Conservation (phyloP, 306 rosid genomes). For the Pyrus betulifolia region DNA sequence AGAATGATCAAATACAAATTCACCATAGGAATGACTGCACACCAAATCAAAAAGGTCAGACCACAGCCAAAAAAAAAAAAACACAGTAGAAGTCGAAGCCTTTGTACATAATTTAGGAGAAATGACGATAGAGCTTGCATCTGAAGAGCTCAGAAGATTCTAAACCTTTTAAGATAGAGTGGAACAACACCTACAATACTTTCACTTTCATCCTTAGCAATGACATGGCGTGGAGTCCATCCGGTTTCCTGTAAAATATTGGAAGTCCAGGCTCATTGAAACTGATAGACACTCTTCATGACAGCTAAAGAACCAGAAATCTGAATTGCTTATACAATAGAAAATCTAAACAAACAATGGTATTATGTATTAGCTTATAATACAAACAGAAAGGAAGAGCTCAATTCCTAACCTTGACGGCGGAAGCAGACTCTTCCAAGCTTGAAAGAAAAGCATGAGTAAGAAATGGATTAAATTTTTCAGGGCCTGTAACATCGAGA, state of each 20-base stretch:
- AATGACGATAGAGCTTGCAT: slow-evolving; percentile 8
- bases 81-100: background rate
- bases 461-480: slow-evolving; percentile 71
- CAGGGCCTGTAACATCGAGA: slow-evolving; percentile 52
- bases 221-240: slow-evolving; percentile 70
- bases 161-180: slow-evolving; percentile 73
- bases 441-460: slow-evolving; percentile 65
- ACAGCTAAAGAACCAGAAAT: background rate
- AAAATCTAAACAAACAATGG: background rate
- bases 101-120: background rate
- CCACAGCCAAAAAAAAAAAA: background rate
- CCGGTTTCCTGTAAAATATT: slow-evolving; percentile 57
- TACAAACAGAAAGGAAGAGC: background rate
- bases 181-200: slow-evolving; percentile 67
- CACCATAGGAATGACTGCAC: slow-evolving; percentile 88
- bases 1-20: slow-evolving; percentile 94
- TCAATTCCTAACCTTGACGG: slow-evolving; percentile 41
- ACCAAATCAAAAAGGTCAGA: slow-evolving; percentile 8
- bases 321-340: background rate
- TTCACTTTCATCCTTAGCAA: slow-evolving; percentile 52
- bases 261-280: background rate
- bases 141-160: slow-evolving; percentile 8
- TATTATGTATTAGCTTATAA: background rate
- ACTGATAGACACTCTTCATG: background rate
- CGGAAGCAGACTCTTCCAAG: slow-evolving; percentile 61